Conservation (phyloP, 768 basidiomycete species). For the Tephrocybe sp. region DNA sequence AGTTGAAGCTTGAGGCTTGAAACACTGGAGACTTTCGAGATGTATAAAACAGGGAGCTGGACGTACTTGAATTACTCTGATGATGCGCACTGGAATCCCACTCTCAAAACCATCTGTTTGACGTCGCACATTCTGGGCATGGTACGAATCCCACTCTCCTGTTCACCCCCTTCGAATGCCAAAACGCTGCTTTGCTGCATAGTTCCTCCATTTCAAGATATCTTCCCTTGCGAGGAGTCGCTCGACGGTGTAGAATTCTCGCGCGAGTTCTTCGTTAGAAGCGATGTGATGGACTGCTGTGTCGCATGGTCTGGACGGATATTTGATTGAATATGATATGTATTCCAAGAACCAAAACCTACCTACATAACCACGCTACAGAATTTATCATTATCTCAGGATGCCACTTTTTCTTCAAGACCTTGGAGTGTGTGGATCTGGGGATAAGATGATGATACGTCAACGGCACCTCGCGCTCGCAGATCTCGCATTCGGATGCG, state of each 20-base stretch:
- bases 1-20: no score
- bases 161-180: constrained; percentile 24
- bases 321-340: background rate
- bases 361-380: constrained; percentile 64
- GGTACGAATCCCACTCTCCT: no score
- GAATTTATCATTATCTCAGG: constrained; percentile 49
- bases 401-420: constrained; percentile 60
- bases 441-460: constrained; percentile 67
- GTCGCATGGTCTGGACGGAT: constrained; percentile 46
- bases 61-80: no score
- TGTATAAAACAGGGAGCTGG: no score
- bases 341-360: background rate
- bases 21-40: no score
- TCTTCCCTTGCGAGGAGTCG: constrained; percentile 52
- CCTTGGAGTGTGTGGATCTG: constrained; percentile 51
- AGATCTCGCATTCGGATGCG: constrained; percentile 57
- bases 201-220: constrained; percentile 54
- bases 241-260: constrained; percentile 49
- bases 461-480: constrained; percentile 52
- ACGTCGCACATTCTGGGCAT: no score
- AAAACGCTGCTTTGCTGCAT: constrained; percentile 48
- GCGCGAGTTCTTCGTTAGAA: constrained; percentile 50
- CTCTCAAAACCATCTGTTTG: no score
- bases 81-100: no score
- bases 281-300: constrained; percentile 51